Evolutionary conservation across 148 eudicot species (phyloP), one percentile per base, ranked within the genome.

Genomic region (Fallopia convolvulus): DNA sequence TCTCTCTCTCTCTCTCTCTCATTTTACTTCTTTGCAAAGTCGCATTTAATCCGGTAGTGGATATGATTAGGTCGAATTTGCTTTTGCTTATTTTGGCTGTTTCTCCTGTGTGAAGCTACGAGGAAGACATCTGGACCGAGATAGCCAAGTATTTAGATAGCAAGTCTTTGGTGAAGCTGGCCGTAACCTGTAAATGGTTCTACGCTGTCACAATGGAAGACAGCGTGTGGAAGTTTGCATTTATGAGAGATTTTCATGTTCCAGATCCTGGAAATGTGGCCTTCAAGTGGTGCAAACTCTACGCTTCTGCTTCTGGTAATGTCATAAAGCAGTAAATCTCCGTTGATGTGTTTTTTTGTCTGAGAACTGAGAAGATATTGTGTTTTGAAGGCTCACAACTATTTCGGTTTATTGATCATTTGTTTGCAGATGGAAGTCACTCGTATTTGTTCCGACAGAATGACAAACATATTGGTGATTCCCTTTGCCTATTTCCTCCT

Each of bases 91-190:
- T 10, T 55, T 48, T 70, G 46, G 44, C 36, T 10, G 42, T 6
- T 46, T 46, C n/a, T 73, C 75, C 30, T 44, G 68, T 60, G 26
- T 60, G 42, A 77, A 91, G 99, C 82, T 91, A 84, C 41, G 97
- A 95, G 79, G 93, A 84, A 39, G 99, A 95, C 72, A 18, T 90
- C 41, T 95, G 99, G 99, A 90, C 88, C 40, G 97, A 91, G 85
- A 90, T 95, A 56, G 87, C 99, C 0, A 92, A 91, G 85, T 89
- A 80, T 83, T 80, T 95, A 84, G 97, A 91, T 77, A 97, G 93
- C 26, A 92, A 76, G 74, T 86, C 93, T 61, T 75, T 95, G 81
- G 83, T 93, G 83, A 91, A 83, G 91, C 93, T 95, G 39, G 90
- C 94, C 66, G 79, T 79, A 23, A 95, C 99, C 10, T 80, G 89